Percentiles rank a stretch among this genome's conserved stretches.
phyloP scores from a whole-genome alignment of 768 basidiomycete genomes.

The Naganishia vaughanmartiniae region DNA sequence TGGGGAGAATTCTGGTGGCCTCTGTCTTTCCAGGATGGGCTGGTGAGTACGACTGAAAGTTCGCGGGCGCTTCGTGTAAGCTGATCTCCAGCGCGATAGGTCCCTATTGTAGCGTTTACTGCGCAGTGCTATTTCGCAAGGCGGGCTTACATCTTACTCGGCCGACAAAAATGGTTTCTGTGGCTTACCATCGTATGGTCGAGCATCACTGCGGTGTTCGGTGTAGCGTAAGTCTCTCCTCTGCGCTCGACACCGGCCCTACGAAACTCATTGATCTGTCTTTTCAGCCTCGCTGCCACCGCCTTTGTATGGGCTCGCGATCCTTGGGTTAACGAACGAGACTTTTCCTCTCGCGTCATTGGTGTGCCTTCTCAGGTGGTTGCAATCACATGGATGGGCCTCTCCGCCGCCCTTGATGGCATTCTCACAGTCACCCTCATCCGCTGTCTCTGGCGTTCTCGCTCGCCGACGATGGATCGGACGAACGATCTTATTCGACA shows the following conservation, averaged over 20 bases:
- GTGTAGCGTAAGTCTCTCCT: conserved; percentile 41
- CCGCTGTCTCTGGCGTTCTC: conserved; percentile 36
- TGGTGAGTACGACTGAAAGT: conserved; percentile 35
- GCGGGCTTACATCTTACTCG: conserved; percentile 40
- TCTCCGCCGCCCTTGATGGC: conserved; percentile 44
- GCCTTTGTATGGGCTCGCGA: conserved; percentile 41
- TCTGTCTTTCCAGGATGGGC: conserved; percentile 44
- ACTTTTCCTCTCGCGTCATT: conserved; percentile 33
- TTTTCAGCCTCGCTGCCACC: conserved; percentile 43
- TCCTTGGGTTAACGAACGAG: conserved; percentile 40
- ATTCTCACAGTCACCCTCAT: conserved; percentile 39
- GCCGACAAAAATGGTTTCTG: conserved; percentile 40
- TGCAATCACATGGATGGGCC: conserved; percentile 48
- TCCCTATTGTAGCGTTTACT: conserved; percentile 44
- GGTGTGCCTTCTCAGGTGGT: conserved; percentile 43
- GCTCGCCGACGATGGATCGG: conserved; percentile 24
- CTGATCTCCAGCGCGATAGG: conserved; percentile 16
- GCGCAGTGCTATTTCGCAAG: conserved; percentile 44
- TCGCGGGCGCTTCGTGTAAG: neutral
- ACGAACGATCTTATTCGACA: conserved; percentile 34
- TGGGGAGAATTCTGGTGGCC: conserved; percentile 48
- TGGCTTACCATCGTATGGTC: conserved; percentile 31
- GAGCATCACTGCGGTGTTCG: conserved; percentile 35
- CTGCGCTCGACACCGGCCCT: neutral
- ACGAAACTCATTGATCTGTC: neutral